Percentiles rank a stretch among this genome's conserved stretches.
Evolutionary conservation across 768 basidiomycete genomes (phyloP).

Genomic region (Cyathus striatus): DNA sequence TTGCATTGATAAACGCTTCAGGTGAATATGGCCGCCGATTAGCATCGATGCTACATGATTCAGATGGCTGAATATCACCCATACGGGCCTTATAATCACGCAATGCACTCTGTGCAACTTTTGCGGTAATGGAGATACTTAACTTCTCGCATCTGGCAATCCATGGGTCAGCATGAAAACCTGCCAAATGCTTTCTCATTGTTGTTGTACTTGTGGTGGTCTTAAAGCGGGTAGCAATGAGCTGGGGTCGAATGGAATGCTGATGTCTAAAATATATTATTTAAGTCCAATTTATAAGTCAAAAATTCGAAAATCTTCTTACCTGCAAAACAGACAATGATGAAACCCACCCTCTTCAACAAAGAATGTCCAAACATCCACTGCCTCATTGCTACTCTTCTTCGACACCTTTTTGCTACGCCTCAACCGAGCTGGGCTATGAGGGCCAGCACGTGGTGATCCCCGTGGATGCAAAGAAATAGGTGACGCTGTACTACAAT

Average conservation of each 20-base stretch:
- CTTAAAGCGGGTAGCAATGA: not conserved
- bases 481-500: too few species aligned
- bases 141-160: not conserved
- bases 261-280: too few species aligned
- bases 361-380: too few species aligned
- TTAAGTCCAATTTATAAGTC: too few species aligned
- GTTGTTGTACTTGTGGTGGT: not conserved
- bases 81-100: not conserved
- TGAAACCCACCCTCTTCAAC: too few species aligned
- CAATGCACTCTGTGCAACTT: not conserved
- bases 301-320: too few species aligned
- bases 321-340: too few species aligned
- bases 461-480: too few species aligned
- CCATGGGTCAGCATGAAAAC: not conserved
- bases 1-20: not conserved
- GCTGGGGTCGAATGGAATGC: not conserved
- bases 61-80: not conserved
- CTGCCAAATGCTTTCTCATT: not conserved
- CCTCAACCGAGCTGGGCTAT: too few species aligned
- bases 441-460: too few species aligned
- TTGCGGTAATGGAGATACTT: not conserved
- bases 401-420: too few species aligned
- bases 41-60: not conserved
- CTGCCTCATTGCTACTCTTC: too few species aligned
- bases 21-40: not conserved